Evolutionary conservation across 768 basidiomycete genomes (phyloP).

Genomic region (Hemileccinum impolitum): DNA sequence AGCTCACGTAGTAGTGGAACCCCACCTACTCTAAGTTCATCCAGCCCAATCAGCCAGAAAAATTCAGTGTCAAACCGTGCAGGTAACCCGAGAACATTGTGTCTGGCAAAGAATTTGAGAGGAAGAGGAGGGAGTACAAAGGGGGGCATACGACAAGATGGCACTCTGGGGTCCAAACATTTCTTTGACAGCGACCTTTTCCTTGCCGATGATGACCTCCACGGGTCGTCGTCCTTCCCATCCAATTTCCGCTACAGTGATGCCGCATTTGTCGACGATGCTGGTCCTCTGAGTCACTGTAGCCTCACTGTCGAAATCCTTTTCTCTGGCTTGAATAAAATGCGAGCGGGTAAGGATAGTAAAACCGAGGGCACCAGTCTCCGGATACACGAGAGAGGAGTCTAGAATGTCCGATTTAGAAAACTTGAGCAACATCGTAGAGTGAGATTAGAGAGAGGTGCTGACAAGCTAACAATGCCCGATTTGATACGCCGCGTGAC

Average conservation of each 20-base stretch:
- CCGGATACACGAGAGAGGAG: slow-evolving; percentile 49
- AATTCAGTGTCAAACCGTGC: slow-evolving; percentile 62
- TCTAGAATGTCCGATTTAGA: slow-evolving; percentile 57
- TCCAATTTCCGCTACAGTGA: slow-evolving; percentile 42
- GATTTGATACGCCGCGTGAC: neutral
- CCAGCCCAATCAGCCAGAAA: slow-evolving; percentile 55
- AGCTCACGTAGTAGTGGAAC: neutral
- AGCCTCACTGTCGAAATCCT: slow-evolving; percentile 25
- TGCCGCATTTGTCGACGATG: slow-evolving; percentile 42
- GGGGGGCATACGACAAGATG: slow-evolving; percentile 46
- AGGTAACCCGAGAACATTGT: slow-evolving; percentile 57
- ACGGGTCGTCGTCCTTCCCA: slow-evolving; percentile 53
- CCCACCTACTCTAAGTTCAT: slow-evolving; percentile 47
- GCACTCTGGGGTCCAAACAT: slow-evolving; percentile 56
- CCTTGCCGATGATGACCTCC: slow-evolving; percentile 48
- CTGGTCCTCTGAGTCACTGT: slow-evolving; percentile 38
- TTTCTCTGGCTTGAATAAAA: slow-evolving; percentile 27
- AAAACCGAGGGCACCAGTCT: slow-evolving; percentile 47
- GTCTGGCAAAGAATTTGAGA: slow-evolving; percentile 31
- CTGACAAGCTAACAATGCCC: neutral
- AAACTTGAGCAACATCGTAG: slow-evolving; percentile 57
- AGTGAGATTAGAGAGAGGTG: slow-evolving; percentile 1
- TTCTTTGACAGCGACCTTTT: slow-evolving; percentile 48
- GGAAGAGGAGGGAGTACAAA: neutral
- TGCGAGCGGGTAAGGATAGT: slow-evolving; percentile 44